Percentiles rank a stretch among this genome's conserved stretches.
These are phyloP conservation scores for Pleurotus tuber-regium DNA, from an alignment of 768 basidiomycete species.

Conservation along the genomic window DNA sequence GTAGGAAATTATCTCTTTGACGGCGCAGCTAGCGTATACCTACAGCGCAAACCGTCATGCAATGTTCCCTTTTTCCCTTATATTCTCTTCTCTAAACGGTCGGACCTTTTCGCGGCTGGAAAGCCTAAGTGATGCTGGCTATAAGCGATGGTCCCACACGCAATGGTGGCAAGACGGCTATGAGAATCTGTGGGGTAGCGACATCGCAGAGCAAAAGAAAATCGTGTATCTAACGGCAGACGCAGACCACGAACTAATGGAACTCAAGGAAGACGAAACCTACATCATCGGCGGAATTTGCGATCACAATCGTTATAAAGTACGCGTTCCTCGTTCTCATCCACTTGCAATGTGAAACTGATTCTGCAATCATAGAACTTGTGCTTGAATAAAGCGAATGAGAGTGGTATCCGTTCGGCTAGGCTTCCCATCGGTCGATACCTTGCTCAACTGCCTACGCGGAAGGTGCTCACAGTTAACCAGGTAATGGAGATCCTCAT, in stretches of 20 bases:
- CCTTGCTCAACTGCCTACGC: conserved; percentile 76
- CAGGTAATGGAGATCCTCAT: conserved; percentile 93
- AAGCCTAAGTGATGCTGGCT: conserved; percentile 58
- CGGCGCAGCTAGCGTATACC: conserved; percentile 87
- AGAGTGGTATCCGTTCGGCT: conserved; percentile 75
- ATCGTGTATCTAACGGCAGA: conserved; percentile 96
- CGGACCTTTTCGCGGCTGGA: conserved; percentile 66
- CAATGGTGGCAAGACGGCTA: conserved; percentile 84
- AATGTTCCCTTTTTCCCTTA: conserved; percentile 63
- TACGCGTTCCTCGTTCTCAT: conserved; percentile 17
- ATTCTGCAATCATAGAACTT: conserved; percentile 58
- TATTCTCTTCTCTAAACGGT: conserved; percentile 82
- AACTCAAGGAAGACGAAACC: conserved; percentile 78
- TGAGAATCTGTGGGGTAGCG: conserved; percentile 58
- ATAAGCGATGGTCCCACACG: conserved; percentile 78
- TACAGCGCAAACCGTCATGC: conserved; percentile 86
- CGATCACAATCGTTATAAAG: conserved; percentile 97
- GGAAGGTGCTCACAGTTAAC: conserved; percentile 97
- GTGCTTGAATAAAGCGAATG: conserved; percentile 82
- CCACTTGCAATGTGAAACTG: conserved; percentile 9
- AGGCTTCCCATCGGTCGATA: conserved; percentile 95
- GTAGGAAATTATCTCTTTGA: conserved; percentile 89
- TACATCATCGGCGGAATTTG: conserved; percentile 96
- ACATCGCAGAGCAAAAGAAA: conserved; percentile 35
- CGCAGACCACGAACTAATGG: conserved; percentile 79